Evolutionary conservation across 768 basidiomycete species (phyloP).

Genomic region (Xerocomus brunneocitrinus): DNA sequence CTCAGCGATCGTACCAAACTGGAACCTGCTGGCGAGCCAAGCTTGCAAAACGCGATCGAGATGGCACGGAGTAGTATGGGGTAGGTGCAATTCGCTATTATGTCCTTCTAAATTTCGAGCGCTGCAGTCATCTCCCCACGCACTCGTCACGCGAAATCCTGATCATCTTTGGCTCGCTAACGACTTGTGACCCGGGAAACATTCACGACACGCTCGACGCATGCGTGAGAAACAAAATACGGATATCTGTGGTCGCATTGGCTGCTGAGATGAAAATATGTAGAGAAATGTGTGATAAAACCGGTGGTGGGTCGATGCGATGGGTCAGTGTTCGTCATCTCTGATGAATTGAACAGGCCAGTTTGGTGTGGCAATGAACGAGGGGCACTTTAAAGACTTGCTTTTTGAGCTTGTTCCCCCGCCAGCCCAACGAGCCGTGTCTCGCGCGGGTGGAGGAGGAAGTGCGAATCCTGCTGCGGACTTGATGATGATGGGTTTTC

Average conservation of each 20-base stretch:
- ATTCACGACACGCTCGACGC: conserved; percentile 92
- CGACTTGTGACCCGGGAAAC: conserved; percentile 95
- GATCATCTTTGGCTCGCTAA: conserved; percentile 91
- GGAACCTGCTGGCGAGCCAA: conserved; percentile 89
- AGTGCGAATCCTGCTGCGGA: conserved; percentile 68
- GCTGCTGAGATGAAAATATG: conserved; percentile 99
- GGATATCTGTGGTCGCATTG: conserved; percentile 89
- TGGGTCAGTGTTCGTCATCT: background rate
- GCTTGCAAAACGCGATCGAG: conserved; percentile 94
- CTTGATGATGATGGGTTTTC: conserved; percentile 99
- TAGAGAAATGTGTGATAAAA: conserved; percentile 84
- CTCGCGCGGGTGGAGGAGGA: conserved; percentile 43
- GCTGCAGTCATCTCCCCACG: conserved; percentile 84
- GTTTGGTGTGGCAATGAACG: conserved; percentile 98
- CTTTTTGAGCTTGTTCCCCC: conserved; percentile 95
- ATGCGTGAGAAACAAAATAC: conserved; percentile 77
- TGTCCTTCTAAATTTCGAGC: conserved; percentile 4
- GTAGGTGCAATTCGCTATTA: conserved; percentile 36
- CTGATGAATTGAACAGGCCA: conserved; percentile 45
- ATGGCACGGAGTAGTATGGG: conserved; percentile 94
- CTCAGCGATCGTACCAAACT: conserved; percentile 84
- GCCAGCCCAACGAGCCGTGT: conserved; percentile 68
- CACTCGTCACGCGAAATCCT: conserved; percentile 96
- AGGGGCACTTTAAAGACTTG: conserved; percentile 94
- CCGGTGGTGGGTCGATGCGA: conserved; percentile 58